These are phyloP conservation scores for Fusarium ramigenum DNA, from an alignment of 2,329 filamentous ascomycete genomes.

Conservation along the genomic window DNA sequence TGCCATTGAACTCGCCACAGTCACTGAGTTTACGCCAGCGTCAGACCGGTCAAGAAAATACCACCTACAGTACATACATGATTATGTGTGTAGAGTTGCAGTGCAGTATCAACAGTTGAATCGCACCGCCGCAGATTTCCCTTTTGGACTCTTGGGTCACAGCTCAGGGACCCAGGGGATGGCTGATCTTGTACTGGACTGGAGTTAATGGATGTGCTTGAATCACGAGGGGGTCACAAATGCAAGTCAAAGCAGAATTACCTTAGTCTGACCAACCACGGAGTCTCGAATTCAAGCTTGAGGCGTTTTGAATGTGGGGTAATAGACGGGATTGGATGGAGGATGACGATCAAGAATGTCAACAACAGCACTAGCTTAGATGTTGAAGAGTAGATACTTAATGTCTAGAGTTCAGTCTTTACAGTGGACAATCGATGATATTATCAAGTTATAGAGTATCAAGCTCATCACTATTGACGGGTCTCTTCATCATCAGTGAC, in stretches of 20 bases:
- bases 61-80: not conserved
- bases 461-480: not conserved
- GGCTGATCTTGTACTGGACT: not conserved
- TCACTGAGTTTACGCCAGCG: not conserved
- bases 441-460: not conserved
- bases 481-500: not conserved
- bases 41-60: not conserved
- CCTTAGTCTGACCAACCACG: conserved; percentile 29
- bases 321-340: conserved; percentile 10
- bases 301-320: conserved; percentile 24
- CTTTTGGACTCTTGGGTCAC: not conserved
- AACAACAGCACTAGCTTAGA: not conserved
- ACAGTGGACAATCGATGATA: too few species aligned
- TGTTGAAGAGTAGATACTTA: not conserved
- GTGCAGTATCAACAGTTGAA: not conserved
- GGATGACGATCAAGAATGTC: conserved; percentile 4
- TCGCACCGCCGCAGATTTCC: not conserved
- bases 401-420: not conserved
- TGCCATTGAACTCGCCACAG: conserved; percentile 18
- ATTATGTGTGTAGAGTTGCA: not conserved
- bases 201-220: not conserved
- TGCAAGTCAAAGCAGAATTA: conserved; percentile 21
- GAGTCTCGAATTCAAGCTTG: conserved; percentile 26
- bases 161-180: not conserved
- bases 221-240: conserved; percentile 31